Evolutionary conservation across 441 rosid species (phyloP).

Genomic region (Bocquillonia castaneifolia): DNA sequence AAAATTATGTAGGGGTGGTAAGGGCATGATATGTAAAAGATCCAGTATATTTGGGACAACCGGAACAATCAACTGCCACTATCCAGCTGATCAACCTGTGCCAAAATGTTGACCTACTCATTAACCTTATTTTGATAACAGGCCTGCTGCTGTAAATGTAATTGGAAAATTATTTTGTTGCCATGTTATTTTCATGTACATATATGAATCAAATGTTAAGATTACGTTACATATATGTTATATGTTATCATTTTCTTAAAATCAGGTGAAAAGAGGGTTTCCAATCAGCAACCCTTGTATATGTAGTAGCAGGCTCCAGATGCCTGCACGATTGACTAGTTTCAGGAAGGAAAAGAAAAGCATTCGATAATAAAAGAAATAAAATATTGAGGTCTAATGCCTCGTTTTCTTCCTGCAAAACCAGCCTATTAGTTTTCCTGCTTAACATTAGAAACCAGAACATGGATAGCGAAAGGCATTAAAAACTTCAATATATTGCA

Average conservation of each 20-base stretch:
- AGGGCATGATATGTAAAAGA: neutral
- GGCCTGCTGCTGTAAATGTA: neutral
- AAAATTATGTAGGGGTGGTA: neutral
- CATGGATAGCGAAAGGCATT: too few relatives aligned
- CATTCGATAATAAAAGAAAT: too few relatives aligned
- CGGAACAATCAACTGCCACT: neutral
- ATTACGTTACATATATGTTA: neutral
- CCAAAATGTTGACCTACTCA: neutral
- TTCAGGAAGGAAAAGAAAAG: too few relatives aligned
- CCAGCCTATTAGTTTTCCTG: too few relatives aligned
- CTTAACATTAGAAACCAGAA: too few relatives aligned
- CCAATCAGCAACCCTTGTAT: neutral
- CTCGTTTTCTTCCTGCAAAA: too few relatives aligned
- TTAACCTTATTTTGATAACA: neutral
- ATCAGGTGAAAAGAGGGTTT: neutral
- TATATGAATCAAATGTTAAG: neutral
- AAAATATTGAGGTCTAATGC: too few relatives aligned
- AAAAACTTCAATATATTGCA: too few relatives aligned
- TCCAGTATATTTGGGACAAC: neutral
- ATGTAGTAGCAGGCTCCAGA: neutral
- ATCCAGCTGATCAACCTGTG: neutral
- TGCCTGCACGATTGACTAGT: too few relatives aligned
- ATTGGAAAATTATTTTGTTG: neutral
- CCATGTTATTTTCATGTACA: conserved; percentile 1
- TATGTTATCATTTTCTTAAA: neutral